phyloP scores from a whole-genome alignment of 83 land plant genomes.

The Diphasiastrum complanatum region DNA sequence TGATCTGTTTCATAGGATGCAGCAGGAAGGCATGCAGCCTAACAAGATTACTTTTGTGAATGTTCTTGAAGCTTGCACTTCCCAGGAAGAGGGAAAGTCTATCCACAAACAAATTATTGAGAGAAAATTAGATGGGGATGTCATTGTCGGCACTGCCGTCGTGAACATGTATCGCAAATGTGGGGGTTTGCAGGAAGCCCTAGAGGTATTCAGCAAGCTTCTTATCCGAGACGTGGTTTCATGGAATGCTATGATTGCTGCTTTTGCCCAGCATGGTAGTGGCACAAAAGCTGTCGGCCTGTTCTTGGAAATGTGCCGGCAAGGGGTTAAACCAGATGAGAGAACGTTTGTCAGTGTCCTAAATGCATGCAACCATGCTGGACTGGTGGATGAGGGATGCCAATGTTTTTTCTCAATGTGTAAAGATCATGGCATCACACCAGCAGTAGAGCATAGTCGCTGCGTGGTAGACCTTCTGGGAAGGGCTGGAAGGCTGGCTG shows the following conservation, averaged over 20 bases:
- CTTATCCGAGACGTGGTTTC: slow-evolving; percentile 36
- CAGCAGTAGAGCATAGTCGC: slow-evolving; percentile 23
- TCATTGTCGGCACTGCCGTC: slow-evolving; percentile 28
- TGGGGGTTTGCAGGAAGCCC: slow-evolving; percentile 37
- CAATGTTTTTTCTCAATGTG: slow-evolving; percentile 17
- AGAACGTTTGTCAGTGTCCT: slow-evolving; percentile 41
- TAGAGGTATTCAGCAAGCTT: slow-evolving; percentile 28
- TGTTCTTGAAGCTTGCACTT: slow-evolving; percentile 41
- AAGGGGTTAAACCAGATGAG: slow-evolving; percentile 32
- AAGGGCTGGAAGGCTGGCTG: slow-evolving; percentile 20
- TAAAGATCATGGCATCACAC: slow-evolving; percentile 5
- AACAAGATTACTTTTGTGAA: slow-evolving; percentile 21
- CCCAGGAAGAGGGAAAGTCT: slow-evolving; percentile 16
- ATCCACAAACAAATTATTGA: slow-evolving; percentile 32
- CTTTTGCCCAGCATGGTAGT: slow-evolving; percentile 48
- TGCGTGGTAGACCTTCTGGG: slow-evolving; percentile 32
- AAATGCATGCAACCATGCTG: slow-evolving; percentile 35
- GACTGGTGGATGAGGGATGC: slow-evolving; percentile 18
- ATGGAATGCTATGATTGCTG: slow-evolving; percentile 49
- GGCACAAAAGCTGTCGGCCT: slow-evolving; percentile 32
- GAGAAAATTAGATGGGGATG: slow-evolving; percentile 39
- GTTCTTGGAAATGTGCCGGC: slow-evolving; percentile 31
- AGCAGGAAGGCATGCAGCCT: not conserved
- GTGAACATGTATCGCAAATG: slow-evolving; percentile 47
- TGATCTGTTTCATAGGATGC: slow-evolving; percentile 7